phyloP scores from a whole-genome alignment of 331 rosid species.

The Arachis monticola region DNA sequence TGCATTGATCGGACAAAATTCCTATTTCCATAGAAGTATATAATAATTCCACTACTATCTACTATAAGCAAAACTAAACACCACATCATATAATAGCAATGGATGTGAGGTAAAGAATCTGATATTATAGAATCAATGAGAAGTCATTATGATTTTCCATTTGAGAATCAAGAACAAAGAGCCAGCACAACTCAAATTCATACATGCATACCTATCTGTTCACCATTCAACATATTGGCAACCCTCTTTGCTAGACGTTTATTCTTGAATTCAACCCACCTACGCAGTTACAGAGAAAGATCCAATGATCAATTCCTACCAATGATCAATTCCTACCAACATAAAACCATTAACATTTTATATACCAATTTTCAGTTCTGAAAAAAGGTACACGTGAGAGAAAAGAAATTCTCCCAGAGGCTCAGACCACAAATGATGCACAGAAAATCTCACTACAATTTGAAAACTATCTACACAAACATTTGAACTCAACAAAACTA shows the following conservation, averaged over 20 bases:
- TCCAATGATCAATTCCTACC: background rate
- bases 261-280: conserved; percentile 88
- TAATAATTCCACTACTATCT: background rate
- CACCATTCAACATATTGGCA: conserved; percentile 83
- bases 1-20: background rate
- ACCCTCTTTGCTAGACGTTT: conserved; percentile 81
- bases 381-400: background rate
- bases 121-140: background rate
- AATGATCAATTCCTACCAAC: background rate
- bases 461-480: background rate
- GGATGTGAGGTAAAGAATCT: background rate
- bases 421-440: background rate
- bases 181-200: background rate
- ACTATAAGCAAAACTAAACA: background rate
- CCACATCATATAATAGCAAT: background rate
- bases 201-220: conserved; percentile 80
- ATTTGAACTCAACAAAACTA: background rate
- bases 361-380: conserved; percentile 24
- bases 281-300: conserved; percentile 40
- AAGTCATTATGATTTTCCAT: background rate
- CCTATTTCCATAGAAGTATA: background rate
- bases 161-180: conserved; percentile 8
- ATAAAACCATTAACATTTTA: background rate
- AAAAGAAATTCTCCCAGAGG: background rate
- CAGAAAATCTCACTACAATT: background rate